These are phyloP conservation scores for Alloascoidea hylecoeti DNA, from an alignment of 805 yeast species.

Conservation along the genomic window DNA sequence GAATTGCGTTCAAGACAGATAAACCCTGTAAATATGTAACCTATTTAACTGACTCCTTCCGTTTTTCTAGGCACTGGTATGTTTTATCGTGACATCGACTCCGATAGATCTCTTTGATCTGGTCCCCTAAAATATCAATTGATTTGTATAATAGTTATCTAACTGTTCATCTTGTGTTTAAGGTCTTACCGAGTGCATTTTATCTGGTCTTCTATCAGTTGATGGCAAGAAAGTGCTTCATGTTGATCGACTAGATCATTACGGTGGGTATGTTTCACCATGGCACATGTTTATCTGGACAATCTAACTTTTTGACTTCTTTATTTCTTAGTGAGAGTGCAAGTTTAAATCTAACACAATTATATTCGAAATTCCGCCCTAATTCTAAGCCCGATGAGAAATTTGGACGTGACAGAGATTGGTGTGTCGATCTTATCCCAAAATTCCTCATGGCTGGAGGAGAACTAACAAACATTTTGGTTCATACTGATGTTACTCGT, in stretches of 20 bases:
- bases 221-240: conserved; percentile 96
- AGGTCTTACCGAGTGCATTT: conserved; percentile 94
- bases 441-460: conserved; percentile 97
- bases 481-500: conserved; percentile 91
- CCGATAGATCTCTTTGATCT: no score
- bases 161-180: no score
- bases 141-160: no score
- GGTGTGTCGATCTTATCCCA: conserved; percentile 96
- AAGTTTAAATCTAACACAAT: conserved; percentile 56
- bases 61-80: conserved; percentile 17
- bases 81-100: conserved; percentile 6
- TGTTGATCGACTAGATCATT: conserved; percentile 91
- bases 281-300: background rate
- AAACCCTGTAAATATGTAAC: background rate
- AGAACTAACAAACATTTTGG: conserved; percentile 87
- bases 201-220: conserved; percentile 89
- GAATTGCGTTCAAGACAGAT: conserved; percentile 12
- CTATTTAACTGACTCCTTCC: background rate
- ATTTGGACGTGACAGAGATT: conserved; percentile 87
- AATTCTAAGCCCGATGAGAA: conserved; percentile 51
- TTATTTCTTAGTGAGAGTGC: conserved; percentile 52
- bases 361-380: conserved; percentile 81
- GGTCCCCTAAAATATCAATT: no score
- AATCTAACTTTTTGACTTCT: background rate
- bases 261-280: conserved; percentile 47